Conservation (phyloP, 495 filamentous ascomycete species). For the Ramalina peruviana region DNA sequence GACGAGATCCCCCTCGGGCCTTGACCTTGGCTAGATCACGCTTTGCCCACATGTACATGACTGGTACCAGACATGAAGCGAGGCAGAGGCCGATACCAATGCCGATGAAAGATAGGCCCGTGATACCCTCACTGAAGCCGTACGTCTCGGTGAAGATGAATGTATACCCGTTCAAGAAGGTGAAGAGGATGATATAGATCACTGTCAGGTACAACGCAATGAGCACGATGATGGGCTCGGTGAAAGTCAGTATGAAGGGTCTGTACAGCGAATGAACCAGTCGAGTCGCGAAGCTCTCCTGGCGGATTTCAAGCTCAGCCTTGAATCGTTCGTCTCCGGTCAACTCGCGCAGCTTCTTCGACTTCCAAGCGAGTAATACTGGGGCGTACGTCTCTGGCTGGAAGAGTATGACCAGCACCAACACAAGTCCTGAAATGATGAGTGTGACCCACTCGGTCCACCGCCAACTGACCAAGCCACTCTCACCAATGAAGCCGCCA, state of each 20-base stretch:
- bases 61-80: conserved; percentile 32
- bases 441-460: conserved; percentile 41
- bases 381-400: conserved; percentile 40
- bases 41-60: conserved; percentile 41
- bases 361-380: conserved; percentile 39
- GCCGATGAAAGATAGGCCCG: conserved; percentile 43
- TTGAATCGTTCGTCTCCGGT: conserved; percentile 33
- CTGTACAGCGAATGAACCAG: conserved; percentile 28
- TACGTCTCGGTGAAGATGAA: conserved; percentile 49
- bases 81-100: conserved; percentile 41
- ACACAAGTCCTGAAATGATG: conserved; percentile 29
- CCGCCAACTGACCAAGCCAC: conserved; percentile 29
- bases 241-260: conserved; percentile 28
- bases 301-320: conserved; percentile 31
- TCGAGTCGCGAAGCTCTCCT: conserved; percentile 22
- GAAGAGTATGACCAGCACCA: conserved; percentile 29
- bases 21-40: conserved; percentile 27
- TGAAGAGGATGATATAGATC: conserved; percentile 53
- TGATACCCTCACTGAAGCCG: conserved; percentile 36
- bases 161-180: conserved; percentile 50
- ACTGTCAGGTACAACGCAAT: conserved; percentile 47
- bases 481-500: conserved; percentile 33
- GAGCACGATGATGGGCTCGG: conserved; percentile 37
- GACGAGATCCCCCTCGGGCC: conserved; percentile 19
- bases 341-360: conserved; percentile 27